phyloP scores from a whole-genome alignment of 805 yeast species.

The Wickerhamomyces pijperi region DNA sequence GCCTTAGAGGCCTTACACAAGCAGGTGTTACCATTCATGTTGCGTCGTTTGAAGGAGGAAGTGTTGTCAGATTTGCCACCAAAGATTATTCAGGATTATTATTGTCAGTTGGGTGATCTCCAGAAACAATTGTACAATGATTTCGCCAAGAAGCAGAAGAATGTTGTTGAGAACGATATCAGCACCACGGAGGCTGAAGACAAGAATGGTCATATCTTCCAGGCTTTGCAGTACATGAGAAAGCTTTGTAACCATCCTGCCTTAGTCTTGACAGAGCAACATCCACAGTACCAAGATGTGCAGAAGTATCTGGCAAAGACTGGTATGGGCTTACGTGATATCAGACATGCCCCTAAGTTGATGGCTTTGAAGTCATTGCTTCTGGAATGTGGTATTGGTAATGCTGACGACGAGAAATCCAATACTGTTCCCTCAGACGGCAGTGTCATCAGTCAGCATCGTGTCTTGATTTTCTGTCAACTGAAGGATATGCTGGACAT shows the following conservation, averaged over 20 bases:
- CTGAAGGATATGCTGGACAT: conserved; percentile 95
- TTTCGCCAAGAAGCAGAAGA: conserved; percentile 78
- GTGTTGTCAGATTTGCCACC: conserved; percentile 95
- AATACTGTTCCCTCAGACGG: conserved; percentile 23
- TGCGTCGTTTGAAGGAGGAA: conserved; percentile 92
- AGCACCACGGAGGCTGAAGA: conserved; percentile 33
- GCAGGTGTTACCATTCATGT: conserved; percentile 92
- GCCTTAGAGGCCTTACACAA: conserved; percentile 94
- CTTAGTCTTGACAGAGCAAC: conserved; percentile 68
- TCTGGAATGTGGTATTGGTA: conserved; percentile 81
- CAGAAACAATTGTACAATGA: conserved; percentile 84
- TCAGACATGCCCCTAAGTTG: conserved; percentile 85
- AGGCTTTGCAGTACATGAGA: conserved; percentile 94
- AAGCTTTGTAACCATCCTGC: conserved; percentile 96
- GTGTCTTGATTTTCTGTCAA: conserved; percentile 93
- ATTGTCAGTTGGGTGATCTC: conserved; percentile 86
- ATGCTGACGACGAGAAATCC: conserved; percentile 25
- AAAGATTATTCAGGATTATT: conserved; percentile 94
- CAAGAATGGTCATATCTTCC: conserved; percentile 87
- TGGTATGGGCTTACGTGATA: conserved; percentile 52
- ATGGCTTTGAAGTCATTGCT: conserved; percentile 70
- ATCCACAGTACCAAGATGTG: conserved; percentile 74
- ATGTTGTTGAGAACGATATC: conserved; percentile 55
- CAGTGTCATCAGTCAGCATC: conserved; percentile 79
- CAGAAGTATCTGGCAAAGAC: conserved; percentile 45